A percentile compares a stretch with the other conserved stretches of the same genome.
phyloP scores from a whole-genome alignment of 2,329 filamentous ascomycete species.

The Xylariaceae sp. region DNA sequence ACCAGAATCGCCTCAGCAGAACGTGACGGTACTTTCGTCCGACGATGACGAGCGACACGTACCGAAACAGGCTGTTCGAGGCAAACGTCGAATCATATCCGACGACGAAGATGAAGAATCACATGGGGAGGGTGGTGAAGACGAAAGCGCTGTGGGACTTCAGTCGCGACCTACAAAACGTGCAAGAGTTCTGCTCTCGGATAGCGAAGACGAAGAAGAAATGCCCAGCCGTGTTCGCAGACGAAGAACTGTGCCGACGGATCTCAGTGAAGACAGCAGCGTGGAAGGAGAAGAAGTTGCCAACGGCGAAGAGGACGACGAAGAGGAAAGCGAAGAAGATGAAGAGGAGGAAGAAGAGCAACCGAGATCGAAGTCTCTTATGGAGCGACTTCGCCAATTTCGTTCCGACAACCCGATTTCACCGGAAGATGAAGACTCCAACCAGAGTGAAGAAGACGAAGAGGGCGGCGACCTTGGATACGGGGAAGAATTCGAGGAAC shows the following conservation, averaged over 20 bases:
- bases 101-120: slow-evolving; percentile 7
- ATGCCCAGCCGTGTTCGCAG: neutral
- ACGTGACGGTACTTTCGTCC: slow-evolving; percentile 11
- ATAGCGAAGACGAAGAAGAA: slow-evolving; percentile 18
- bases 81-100: slow-evolving; percentile 25
- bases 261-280: slow-evolving; percentile 7
- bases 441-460: slow-evolving; percentile 9
- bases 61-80: slow-evolving; percentile 1
- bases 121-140: slow-evolving; percentile 21
- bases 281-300: slow-evolving; percentile 11
- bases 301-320: slow-evolving; percentile 11
- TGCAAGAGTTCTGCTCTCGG: slow-evolving; percentile 11
- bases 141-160: neutral
- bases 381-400: slow-evolving; percentile 15
- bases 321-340: slow-evolving; percentile 1
- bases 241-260: neutral
- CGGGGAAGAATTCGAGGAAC: too few relatives aligned
- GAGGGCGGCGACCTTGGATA: neutral
- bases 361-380: slow-evolving; percentile 10
- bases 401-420: slow-evolving; percentile 16
- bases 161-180: slow-evolving; percentile 13
- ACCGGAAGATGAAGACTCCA: slow-evolving; percentile 5
- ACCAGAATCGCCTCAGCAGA: slow-evolving; percentile 15
- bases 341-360: slow-evolving; percentile 7
- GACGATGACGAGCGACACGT: slow-evolving; percentile 16